Evolutionary conservation across 805 yeast genomes (phyloP).

Genomic region (Tetrapisispora nanseiensis): DNA sequence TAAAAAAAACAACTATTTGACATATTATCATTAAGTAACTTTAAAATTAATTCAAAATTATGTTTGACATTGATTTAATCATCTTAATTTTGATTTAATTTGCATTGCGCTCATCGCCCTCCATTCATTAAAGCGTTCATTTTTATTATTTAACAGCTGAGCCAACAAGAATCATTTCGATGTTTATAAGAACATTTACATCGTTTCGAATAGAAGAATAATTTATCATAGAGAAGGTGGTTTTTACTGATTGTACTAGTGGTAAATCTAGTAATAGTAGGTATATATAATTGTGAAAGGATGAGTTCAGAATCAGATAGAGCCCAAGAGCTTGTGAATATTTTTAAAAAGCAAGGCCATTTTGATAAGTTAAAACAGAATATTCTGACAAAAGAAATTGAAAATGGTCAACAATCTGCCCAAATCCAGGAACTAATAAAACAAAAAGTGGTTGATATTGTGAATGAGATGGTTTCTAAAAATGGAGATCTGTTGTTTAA

Average conservation of each 20-base stretch:
- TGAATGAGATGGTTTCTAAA: slow-evolving; percentile 20
- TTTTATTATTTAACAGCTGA: no score
- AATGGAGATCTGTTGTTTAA: slow-evolving; percentile 27
- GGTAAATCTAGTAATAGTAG: background rate
- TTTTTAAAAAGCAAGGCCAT: slow-evolving; percentile 26
- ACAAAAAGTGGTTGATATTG: slow-evolving; percentile 15
- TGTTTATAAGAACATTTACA: no score
- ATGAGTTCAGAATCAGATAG: slow-evolving; percentile 11
- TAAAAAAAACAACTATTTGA: background rate
- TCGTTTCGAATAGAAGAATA: no score
- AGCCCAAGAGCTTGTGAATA: slow-evolving; percentile 21
- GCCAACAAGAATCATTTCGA: no score
- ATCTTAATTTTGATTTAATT: no score
- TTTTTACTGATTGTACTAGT: background rate
- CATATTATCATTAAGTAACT: background rate
- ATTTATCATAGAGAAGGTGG: background rate
- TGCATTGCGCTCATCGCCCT: no score
- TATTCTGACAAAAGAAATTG: slow-evolving; percentile 13
- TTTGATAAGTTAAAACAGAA: slow-evolving; percentile 25
- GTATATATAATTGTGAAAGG: background rate
- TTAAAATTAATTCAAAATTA: no score
- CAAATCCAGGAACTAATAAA: slow-evolving; percentile 13
- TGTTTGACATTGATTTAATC: no score
- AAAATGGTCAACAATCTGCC: background rate
- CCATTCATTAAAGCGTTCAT: no score